Conservation (phyloP, 108 stramenopile species). For the Conticribra weissflogii region DNA sequence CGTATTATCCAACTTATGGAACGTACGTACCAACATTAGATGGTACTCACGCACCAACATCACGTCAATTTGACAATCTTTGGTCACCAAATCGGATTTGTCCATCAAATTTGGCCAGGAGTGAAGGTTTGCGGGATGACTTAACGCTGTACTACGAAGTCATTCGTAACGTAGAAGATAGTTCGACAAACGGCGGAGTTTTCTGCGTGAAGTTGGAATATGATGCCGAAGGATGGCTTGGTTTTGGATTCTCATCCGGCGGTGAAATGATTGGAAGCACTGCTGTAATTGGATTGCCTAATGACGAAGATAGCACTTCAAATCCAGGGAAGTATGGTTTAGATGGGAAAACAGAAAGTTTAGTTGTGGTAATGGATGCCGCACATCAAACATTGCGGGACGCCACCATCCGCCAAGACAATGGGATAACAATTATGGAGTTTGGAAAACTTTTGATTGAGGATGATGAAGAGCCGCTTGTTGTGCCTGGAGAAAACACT, state of each 20-base stretch:
- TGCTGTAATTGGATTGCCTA: conserved; percentile 32
- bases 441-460: conserved; percentile 61
- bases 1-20: too few relatives aligned
- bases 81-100: neutral
- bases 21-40: neutral
- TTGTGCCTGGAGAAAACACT: conserved; percentile 34
- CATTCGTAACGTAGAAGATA: conserved; percentile 1
- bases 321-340: conserved; percentile 50
- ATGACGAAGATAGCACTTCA: neutral
- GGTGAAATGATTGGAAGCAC: conserved; percentile 30
- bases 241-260: conserved; percentile 21
- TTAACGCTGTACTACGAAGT: conserved; percentile 11
- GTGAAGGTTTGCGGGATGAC: conserved; percentile 14
- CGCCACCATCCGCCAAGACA: conserved; percentile 45
- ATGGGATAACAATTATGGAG: conserved; percentile 42
- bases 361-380: conserved; percentile 32
- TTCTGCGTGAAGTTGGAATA: conserved; percentile 9
- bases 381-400: conserved; percentile 59
- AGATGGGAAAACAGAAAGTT: conserved; percentile 15
- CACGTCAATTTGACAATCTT: neutral
- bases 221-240: conserved; percentile 34
- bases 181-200: neutral
- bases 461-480: conserved; percentile 44
- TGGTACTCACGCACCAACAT: neutral
- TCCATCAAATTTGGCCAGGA: conserved; percentile 6